phyloP scores from a whole-genome alignment of 495 filamentous ascomycete species.

The Daldinia decipiens region DNA sequence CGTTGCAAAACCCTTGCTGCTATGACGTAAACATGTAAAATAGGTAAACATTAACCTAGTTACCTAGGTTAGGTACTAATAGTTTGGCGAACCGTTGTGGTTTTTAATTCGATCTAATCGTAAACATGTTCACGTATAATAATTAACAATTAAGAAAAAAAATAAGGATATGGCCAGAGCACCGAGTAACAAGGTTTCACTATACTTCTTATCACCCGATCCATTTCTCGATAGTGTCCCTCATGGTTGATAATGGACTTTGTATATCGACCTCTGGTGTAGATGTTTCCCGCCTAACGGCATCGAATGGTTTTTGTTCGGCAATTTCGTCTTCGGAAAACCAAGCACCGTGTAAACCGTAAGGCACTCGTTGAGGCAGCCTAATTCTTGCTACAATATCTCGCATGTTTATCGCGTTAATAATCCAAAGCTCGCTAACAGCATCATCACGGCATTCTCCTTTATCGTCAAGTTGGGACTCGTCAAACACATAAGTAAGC shows the following conservation, averaged over 20 bases:
- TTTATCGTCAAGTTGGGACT: constrained; percentile 59
- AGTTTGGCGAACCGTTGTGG: neutral
- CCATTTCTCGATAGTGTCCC: constrained; percentile 33
- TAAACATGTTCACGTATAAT: neutral
- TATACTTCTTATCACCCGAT: constrained; percentile 30
- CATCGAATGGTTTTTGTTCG: constrained; percentile 48
- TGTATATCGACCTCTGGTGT: constrained; percentile 29
- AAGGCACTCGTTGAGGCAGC: constrained; percentile 72
- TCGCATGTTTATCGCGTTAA: constrained; percentile 67
- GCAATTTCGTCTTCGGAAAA: constrained; percentile 66
- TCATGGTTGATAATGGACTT: constrained; percentile 31
- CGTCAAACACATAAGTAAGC: constrained; percentile 68
- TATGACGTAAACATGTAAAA: neutral
- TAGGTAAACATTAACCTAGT: no score
- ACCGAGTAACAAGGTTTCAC: neutral
- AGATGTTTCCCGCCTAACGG: constrained; percentile 30
- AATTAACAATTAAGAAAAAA: no score
- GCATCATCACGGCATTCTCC: constrained; percentile 56
- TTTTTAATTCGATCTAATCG: neutral
- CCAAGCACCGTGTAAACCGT: constrained; percentile 74
- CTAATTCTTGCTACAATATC: constrained; percentile 63
- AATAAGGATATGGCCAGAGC: neutral
- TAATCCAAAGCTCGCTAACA: constrained; percentile 70
- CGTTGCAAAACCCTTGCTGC: neutral
- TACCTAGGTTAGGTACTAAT: no score